Evolutionary conservation across 768 basidiomycete genomes (phyloP).

Genomic region (Suillus subluteus): DNA sequence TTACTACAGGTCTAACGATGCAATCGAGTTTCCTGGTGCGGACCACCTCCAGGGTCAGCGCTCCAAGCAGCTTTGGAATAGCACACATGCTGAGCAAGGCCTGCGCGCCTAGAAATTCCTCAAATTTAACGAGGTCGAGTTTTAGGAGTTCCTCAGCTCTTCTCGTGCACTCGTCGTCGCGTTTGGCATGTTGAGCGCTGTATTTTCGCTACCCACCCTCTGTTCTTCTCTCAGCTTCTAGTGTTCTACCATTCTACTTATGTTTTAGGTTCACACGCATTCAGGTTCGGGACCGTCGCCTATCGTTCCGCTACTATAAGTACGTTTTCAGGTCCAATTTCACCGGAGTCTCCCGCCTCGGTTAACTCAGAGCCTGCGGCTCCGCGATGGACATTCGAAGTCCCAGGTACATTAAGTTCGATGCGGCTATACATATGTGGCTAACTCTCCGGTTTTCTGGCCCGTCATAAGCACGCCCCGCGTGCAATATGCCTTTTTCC

Average conservation of each 20-base stretch:
- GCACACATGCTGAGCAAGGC: background rate
- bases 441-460: background rate
- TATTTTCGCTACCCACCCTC: background rate
- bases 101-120: background rate
- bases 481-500: background rate
- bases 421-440: background rate
- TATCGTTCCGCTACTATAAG: background rate
- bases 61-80: background rate
- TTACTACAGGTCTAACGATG: background rate
- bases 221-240: background rate
- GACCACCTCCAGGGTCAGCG: background rate
- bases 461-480: background rate
- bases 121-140: too few species aligned
- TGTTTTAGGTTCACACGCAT: background rate
- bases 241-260: background rate
- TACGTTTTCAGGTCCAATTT: background rate
- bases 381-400: background rate
- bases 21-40: background rate
- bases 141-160: background rate
- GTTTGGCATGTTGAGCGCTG: background rate
- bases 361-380: background rate
- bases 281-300: background rate
- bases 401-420: background rate
- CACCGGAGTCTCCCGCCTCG: background rate
- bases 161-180: background rate